These are phyloP conservation scores for Phytophthora ramorum DNA, from an alignment of 352 stramenopile genomes.

Conservation along the genomic window DNA sequence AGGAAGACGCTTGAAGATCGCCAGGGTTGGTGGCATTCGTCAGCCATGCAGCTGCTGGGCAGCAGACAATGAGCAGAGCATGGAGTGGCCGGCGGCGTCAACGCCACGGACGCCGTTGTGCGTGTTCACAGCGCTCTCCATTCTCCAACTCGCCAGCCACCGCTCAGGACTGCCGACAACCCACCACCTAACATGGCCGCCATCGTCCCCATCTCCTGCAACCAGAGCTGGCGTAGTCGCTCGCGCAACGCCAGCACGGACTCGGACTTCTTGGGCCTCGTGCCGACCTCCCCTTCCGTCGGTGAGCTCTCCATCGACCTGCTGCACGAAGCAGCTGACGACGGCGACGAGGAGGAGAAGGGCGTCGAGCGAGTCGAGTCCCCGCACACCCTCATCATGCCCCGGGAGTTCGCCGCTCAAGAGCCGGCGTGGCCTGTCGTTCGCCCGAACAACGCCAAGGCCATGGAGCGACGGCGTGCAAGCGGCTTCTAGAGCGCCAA, in stretches of 20 bases:
- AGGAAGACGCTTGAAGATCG: conserved; percentile 17
- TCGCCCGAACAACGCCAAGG: conserved; percentile 27
- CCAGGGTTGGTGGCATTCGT: conserved; percentile 21
- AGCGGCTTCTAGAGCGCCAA: conserved; percentile 28
- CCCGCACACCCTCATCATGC: conserved; percentile 53
- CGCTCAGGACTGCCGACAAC: background rate
- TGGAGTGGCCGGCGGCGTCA: background rate
- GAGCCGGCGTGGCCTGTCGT: conserved; percentile 20
- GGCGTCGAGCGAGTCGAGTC: conserved; percentile 46
- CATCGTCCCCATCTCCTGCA: conserved; percentile 67
- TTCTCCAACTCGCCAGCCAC: conserved; percentile 15
- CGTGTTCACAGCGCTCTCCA: conserved; percentile 4
- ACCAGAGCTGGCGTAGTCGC: conserved; percentile 53
- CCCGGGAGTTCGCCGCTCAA: conserved; percentile 38
- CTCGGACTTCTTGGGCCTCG: conserved; percentile 27
- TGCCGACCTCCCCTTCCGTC: conserved; percentile 11
- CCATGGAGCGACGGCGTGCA: conserved; percentile 53
- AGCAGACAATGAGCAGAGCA: background rate
- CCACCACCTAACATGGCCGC: conserved; percentile 43
- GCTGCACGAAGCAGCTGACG: conserved; percentile 13
- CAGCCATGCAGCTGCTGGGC: conserved; percentile 25
- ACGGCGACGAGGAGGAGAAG: conserved; percentile 37
- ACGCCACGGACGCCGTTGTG: conserved; percentile 1
- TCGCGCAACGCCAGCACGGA: conserved; percentile 61
- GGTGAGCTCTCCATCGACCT: conserved; percentile 14